Base-by-base conservation (phyloP, 2,329 filamentous ascomycete species). In the Phialemoniopsis sp. region DNA sequence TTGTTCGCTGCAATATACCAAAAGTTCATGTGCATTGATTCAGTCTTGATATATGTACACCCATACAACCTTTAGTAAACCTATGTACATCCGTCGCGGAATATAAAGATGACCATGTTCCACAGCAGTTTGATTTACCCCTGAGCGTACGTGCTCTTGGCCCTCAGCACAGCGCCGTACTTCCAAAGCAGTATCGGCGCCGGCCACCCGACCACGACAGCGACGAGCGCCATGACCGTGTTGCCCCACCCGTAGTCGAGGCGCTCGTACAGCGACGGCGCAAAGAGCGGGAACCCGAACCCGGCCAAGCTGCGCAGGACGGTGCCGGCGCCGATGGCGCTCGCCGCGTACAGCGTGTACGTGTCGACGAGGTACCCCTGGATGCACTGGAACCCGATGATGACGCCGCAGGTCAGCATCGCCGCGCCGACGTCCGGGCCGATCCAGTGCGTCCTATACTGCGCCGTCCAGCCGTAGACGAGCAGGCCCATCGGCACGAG, bases 261-360 rank as follows among this genome's bases (percentile, higher is more conserved):
- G 2, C 32, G 38, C 1, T 48, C 46, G 46, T 74, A 77, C 60
- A 78, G 59, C 10, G 42, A 45, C 2, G 69, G 66, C 1, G 67
- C 72, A 29, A 75, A 74, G 2, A 78, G 59, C 10, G 74, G 74
- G 37, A 78, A 66, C 7, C 67, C 68, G 18, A 75, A 73, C 3
- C 70, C 72, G 4, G 70, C 70, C 10, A 78, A 50, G 26, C 62
- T 70, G 5, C 70, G 60, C 30, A 72, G 51, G 4, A 73, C 58
- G 15, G 65, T 68, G 19, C 58, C 59, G 26, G 68, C 68, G 5
- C 54, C 65, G 10, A 73, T 57, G 9, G 67, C 70, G 36, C 63
- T 67, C 28, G 69, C 70, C 3, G 67, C 69, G 44, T 67, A 70
- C 10, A 56, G 54, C 14, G 62, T 55, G 51, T 72, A 74, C 2